Evolutionary conservation across 78 protist genomes (phyloP), one percentile per base, ranked within the genome.

Genomic region (Cavenderia fasciculata): DNA sequence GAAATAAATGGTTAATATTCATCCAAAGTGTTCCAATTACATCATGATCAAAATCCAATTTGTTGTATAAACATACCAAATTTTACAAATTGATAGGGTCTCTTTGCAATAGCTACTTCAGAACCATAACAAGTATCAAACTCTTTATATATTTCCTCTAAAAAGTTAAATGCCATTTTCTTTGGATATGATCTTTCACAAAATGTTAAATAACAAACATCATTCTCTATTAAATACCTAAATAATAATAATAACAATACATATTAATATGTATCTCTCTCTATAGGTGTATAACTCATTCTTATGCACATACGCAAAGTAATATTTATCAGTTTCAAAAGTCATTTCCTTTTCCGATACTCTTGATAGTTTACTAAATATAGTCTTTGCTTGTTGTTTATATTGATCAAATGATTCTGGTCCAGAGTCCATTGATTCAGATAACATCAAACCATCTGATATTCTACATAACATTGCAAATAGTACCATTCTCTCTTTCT

Each of bases 11-110:
- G 38, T 12, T 1, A 4, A n/a, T n/a, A n/a, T n/a, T n/a, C n/a
- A n/a, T n/a, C n/a, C n/a, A n/a, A n/a, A n/a, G 70, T 71, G 66
- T 56, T 46, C n/a, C 19, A 40, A n/a, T 59, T 36, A 19, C 12
- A 18, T 33, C 0, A 41, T 14, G 8, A 68, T 36, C 25, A 40
- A 52, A 16, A 52, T 11, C 38, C 46, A 12, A 34, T 23, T 71
- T 4, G 11, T n/a, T n/a, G n/a, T 8, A 44, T 31, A 10, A 36
- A 21, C 93, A 31, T 18, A 88, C 94, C 97, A 66, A 96, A 96
- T 34, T 74, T 54, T 23, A 95, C 84, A 71, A 95, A 96, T 27
- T 87, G 87, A 78, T 94, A 96, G 11, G 98, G 98, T 21, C 98
- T 52, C 40, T 79, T 72, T 16, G 95, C 98, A 5, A 75, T 29